Base-by-base conservation (phyloP, 2,329 filamentous ascomycete species). In the Cephalotrichum gorgonifer region DNA sequence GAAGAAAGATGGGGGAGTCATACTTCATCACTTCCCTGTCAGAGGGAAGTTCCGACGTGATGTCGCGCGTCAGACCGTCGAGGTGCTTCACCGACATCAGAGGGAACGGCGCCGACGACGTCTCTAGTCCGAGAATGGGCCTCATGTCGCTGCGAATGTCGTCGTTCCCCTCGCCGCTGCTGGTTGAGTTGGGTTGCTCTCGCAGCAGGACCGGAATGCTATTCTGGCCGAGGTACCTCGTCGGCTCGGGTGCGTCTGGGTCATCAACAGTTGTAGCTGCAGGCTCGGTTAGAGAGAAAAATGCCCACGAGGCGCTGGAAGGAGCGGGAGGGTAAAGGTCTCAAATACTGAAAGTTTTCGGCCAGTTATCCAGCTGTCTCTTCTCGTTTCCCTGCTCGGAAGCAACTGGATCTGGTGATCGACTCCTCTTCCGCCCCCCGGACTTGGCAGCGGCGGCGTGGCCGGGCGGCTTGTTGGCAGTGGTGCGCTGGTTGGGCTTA, bases 11-110 rank as follows among this genome's bases (percentile, higher is more conserved):
- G n/a, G n/a, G n/a, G n/a, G n/a, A n/a, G n/a, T 64, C 76, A 54
- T 61, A 83, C 79, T 81, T 83, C 70, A 83, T 77, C 12, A 84
- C 78, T 59, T 84, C 80, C 31, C 79, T 66, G 55, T 83, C 79
- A 0, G 79, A 81, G 2, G 80, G 80, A 20, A 84, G 66, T 57
- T 83, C 78, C 6, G 72, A 67, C 2, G 75, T 75, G 44, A 83
- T 83, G 52, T 84, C 80, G 25, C 72, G 66, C 0, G 78, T 79
- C 52, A 83, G 63, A 47, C 69, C 71, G 54, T 82, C 76, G 35
- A 84, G 71, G 52, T 83, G 79, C 28, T 74, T 71, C 17, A 75
- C 70, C 7, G 80, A 83, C 80, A 83, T 84, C 56, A 84, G 70
- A 25, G 80, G 80, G 57, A 83, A 84, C 2, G 80, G 79, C 27